Evolutionary conservation across 768 basidiomycete genomes (phyloP), one percentile per base, ranked within the genome.

Genomic region (Trametes sanguinea): DNA sequence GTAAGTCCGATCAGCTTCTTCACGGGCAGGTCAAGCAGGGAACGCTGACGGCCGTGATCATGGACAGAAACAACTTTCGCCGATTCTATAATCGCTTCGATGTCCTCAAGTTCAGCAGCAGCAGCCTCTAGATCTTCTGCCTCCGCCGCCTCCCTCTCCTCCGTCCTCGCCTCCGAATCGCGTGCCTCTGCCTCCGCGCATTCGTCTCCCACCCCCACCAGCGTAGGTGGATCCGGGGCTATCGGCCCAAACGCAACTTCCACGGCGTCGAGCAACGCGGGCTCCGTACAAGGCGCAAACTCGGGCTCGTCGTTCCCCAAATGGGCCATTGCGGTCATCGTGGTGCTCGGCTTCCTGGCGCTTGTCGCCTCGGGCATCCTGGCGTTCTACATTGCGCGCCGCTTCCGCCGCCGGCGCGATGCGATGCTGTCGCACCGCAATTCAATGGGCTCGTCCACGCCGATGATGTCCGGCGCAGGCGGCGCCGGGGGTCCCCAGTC

Each of bases 271-370:
- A 54, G 70, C 7, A 30, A 6, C 11, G 35, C 66, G 35, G 70
- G 70, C 33, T 69, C 68, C 63, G 78, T 90, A 22, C 90, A 89
- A 71, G 66, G 71, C 52, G 62, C 69, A 16, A 58, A 59, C 32
- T 65, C 69, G 53, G 70, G 64, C 58, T 70, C 80, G 14, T 67
- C 78, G 39, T 94, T 94, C 71, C 94, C 92, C 8, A 85, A 85
- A 70, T 95, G 92, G 94, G 94, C 91, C 9, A 95, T 95, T 69
- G 92, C 95, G 54, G 88, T 95, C 65, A 91, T 95, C 54, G 89
- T 88, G 50, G 83, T 95, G 44, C 84, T 95, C 29, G 93, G 92
- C 29, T 88, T 94, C 76, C 79, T 94, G 62, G 92, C 93, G 57
- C 86, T 94, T 63, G 81, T 85, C 45, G 85, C 89, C 13, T 78